Conservation (phyloP, 257 asterid genomes). For the Solanum peruvianum region DNA sequence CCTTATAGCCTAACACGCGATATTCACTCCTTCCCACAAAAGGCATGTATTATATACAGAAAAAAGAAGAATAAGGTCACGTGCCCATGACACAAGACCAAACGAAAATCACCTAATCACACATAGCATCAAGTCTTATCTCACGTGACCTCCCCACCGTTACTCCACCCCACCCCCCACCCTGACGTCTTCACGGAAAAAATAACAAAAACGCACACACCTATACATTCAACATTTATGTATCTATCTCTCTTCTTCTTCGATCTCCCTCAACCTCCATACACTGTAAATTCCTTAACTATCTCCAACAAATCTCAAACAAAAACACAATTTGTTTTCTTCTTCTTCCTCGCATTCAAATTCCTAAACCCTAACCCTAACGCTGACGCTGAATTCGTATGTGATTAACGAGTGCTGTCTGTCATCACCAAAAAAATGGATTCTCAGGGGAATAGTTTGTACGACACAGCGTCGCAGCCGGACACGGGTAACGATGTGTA, state of each 20-base stretch:
- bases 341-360: background rate
- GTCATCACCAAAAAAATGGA: slow-evolving; percentile 23
- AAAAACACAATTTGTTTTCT: background rate
- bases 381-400: background rate
- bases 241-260: background rate
- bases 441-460: slow-evolving; percentile 68
- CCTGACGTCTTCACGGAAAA: background rate
- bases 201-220: background rate
- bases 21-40: no score
- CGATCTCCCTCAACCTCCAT: background rate
- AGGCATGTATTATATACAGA: no score
- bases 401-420: background rate
- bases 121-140: background rate
- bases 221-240: background rate
- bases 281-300: background rate
- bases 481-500: slow-evolving; percentile 89
- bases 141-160: background rate
- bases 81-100: background rate
- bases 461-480: slow-evolving; percentile 94
- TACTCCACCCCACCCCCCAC: background rate
- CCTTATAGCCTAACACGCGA: no score
- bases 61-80: background rate
- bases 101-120: background rate
- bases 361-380: slow-evolving; percentile 6
- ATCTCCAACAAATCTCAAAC: background rate